Conservation (phyloP, 2,329 filamentous ascomycete genomes). For the Arthrobotrys megalospora region DNA sequence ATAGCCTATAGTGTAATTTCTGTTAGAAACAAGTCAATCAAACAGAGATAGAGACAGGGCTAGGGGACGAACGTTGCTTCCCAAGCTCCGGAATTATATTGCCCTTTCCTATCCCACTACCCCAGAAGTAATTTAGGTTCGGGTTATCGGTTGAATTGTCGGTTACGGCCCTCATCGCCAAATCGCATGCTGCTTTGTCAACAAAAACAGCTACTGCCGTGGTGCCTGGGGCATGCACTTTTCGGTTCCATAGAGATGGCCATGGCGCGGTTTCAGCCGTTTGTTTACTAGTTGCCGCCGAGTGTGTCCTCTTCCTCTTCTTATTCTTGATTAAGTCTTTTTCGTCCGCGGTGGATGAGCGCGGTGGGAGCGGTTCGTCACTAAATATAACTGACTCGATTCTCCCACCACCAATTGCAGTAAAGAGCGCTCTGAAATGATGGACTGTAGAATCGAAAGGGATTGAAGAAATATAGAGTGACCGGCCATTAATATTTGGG, state of each 20-base stretch:
- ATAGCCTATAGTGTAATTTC: constrained; percentile 71
- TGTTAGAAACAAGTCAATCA: constrained; percentile 21
- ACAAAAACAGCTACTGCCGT: constrained; percentile 87
- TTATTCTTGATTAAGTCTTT: constrained; percentile 66
- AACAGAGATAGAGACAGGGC: neutral
- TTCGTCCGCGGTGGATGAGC: constrained; percentile 67
- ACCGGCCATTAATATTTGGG: constrained; percentile 81
- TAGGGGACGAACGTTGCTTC: constrained; percentile 64
- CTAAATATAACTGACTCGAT: constrained; percentile 86
- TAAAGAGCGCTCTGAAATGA: constrained; percentile 83
- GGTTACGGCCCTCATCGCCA: constrained; percentile 81
- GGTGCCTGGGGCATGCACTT: constrained; percentile 80
- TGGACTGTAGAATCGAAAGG: constrained; percentile 85
- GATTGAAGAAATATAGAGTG: constrained; percentile 91
- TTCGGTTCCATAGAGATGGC: constrained; percentile 81
- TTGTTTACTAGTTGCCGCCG: constrained; percentile 70
- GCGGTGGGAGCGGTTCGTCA: constrained; percentile 65
- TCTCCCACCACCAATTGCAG: constrained; percentile 81
- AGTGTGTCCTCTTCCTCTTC: constrained; percentile 70
- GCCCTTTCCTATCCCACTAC: constrained; percentile 72
- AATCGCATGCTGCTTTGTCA: constrained; percentile 82
- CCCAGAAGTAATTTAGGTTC: constrained; percentile 77
- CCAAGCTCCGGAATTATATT: constrained; percentile 74
- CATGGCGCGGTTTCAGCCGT: constrained; percentile 73
- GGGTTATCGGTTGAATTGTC: constrained; percentile 73